Evolutionary conservation across 306 rosid species (phyloP).

Genomic region (Dalbergia cultrata): DNA sequence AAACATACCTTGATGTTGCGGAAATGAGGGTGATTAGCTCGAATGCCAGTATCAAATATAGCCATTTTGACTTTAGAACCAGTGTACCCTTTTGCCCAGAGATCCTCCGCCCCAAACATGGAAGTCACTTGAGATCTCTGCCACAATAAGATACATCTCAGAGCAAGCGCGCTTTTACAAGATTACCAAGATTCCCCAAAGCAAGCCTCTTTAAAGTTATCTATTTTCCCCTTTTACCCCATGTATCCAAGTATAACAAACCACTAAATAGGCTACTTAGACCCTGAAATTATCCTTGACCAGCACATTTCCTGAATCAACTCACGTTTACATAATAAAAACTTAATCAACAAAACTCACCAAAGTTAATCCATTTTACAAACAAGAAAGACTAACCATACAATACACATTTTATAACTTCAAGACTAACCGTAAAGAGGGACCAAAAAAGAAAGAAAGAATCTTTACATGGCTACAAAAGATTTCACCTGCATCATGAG

Average conservation of each 20-base stretch:
- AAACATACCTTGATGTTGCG: slow-evolving; percentile 81
- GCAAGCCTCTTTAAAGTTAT: background rate
- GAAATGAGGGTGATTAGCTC: slow-evolving; percentile 93
- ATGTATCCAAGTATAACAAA: background rate
- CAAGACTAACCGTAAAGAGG: background rate
- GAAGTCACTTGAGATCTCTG: slow-evolving; percentile 96
- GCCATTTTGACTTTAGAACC: slow-evolving; percentile 97
- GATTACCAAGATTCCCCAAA: background rate
- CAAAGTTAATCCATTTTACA: background rate
- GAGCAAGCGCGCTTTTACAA: slow-evolving; percentile 6
- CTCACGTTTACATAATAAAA: background rate
- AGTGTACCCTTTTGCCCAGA: slow-evolving; percentile 86
- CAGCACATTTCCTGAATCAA: background rate
- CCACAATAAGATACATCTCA: slow-evolving; percentile 40
- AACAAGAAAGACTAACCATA: background rate
- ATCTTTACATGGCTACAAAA: background rate
- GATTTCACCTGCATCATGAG: slow-evolving; percentile 72
- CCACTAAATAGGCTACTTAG: background rate
- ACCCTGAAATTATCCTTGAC: background rate
- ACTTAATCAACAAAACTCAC: background rate
- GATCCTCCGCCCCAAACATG: slow-evolving; percentile 85
- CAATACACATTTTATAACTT: background rate
- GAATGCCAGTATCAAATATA: slow-evolving; percentile 95
- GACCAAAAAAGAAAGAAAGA: background rate
- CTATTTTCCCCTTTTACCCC: background rate